Conservation (phyloP, 2,329 filamentous ascomycete genomes). For the Teratosphaeriaceae sp. region DNA sequence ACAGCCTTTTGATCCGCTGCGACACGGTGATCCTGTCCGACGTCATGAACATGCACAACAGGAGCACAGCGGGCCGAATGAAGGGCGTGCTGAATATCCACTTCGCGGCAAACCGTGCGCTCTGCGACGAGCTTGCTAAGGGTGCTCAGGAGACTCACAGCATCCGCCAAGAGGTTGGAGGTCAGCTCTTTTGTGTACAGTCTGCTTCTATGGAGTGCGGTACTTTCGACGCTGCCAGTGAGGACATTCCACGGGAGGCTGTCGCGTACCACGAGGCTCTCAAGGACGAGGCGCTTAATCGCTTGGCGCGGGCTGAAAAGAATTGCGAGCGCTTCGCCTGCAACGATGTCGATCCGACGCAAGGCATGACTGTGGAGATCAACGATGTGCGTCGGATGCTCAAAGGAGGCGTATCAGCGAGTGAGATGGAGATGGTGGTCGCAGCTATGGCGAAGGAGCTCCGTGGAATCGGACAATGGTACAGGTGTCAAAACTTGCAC, state of each 20-base stretch:
- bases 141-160: conserved; percentile 32
- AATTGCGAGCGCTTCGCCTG: conserved; percentile 20
- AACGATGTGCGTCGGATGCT: conserved; percentile 41
- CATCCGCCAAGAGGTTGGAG: conserved; percentile 44
- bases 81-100: conserved; percentile 20
- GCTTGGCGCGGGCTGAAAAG: conserved; percentile 21
- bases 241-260: background rate
- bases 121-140: conserved; percentile 38
- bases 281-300: conserved; percentile 16
- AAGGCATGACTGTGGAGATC: conserved; percentile 39
- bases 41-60: conserved; percentile 26
- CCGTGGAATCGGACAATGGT: conserved; percentile 52
- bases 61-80: conserved; percentile 3
- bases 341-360: conserved; percentile 25
- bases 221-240: background rate
- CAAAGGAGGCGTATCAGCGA: conserved; percentile 42
- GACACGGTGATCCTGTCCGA: conserved; percentile 45
- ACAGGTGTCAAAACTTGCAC: conserved; percentile 51
- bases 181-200: conserved; percentile 44
- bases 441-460: conserved; percentile 41
- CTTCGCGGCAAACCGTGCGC: conserved; percentile 29
- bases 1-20: conserved; percentile 42
- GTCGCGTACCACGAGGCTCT: conserved; percentile 5
- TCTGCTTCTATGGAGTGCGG: conserved; percentile 41
- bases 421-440: conserved; percentile 47